Conservation (phyloP, 768 basidiomycete species). For the Leccinellum rugosiceps region DNA sequence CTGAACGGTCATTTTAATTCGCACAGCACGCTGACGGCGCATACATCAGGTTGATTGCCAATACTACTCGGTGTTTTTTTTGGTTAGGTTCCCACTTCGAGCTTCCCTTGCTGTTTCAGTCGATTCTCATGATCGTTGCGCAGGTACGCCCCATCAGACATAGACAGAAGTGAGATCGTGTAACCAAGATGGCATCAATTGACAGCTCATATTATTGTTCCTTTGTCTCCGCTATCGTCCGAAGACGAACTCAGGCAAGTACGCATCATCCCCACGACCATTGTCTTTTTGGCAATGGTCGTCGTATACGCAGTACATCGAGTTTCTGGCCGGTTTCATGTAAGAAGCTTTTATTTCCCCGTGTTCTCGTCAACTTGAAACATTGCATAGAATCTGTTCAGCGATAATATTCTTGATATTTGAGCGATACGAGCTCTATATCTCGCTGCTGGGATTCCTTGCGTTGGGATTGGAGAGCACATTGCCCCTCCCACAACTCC, state of each 20-base stretch:
- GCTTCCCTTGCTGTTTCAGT: slow-evolving; percentile 72
- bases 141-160: slow-evolving; percentile 48
- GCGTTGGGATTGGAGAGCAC: slow-evolving; percentile 84
- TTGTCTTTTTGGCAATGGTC: slow-evolving; percentile 87
- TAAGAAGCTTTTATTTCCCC: slow-evolving; percentile 27
- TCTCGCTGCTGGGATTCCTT: slow-evolving; percentile 66
- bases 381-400: slow-evolving; percentile 49
- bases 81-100: slow-evolving; percentile 85
- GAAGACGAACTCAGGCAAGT: slow-evolving; percentile 51
- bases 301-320: slow-evolving; percentile 73
- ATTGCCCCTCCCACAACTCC: slow-evolving; percentile 79
- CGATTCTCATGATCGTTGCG: slow-evolving; percentile 79
- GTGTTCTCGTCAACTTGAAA: slow-evolving; percentile 6
- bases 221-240: slow-evolving; percentile 78
- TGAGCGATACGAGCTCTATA: slow-evolving; percentile 55
- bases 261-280: slow-evolving; percentile 60
- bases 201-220: slow-evolving; percentile 71
- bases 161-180: slow-evolving; percentile 12
- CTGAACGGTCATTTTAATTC: neutral
- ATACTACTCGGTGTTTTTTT: slow-evolving; percentile 88
- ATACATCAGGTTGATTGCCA: slow-evolving; percentile 62
- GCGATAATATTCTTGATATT: slow-evolving; percentile 76
- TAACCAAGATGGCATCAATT: slow-evolving; percentile 18
- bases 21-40: slow-evolving; percentile 7
- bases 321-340: slow-evolving; percentile 81